Conservation (phyloP, 2,329 filamentous ascomycete genomes). For the Arthrobotrys conoides region DNA sequence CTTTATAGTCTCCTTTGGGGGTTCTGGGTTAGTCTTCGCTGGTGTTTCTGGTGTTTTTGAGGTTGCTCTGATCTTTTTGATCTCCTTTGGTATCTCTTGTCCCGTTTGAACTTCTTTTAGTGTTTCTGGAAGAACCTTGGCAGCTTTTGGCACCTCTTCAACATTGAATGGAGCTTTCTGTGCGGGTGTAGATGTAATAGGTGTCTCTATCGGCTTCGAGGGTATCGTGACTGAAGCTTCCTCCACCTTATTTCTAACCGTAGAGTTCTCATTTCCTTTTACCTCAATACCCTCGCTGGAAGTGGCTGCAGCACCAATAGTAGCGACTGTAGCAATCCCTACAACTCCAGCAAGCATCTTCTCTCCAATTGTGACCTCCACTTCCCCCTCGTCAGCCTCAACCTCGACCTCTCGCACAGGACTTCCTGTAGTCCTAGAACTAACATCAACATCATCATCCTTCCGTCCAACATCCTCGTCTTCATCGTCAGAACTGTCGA, state of each 20-base stretch:
- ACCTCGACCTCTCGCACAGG: conserved; percentile 33
- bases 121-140: neutral
- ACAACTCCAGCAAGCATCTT: conserved; percentile 25
- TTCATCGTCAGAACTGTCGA: conserved; percentile 55
- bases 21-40: neutral
- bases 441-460: conserved; percentile 42
- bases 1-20: conserved; percentile 1
- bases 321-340: conserved; percentile 15
- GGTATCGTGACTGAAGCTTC: neutral
- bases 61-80: neutral
- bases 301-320: neutral
- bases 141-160: conserved; percentile 1
- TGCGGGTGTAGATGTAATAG: neutral
- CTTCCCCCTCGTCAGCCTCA: conserved; percentile 3
- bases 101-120: neutral
- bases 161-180: neutral
- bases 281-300: neutral
- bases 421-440: conserved; percentile 54
- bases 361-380: conserved; percentile 24
- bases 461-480: conserved; percentile 46
- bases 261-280: neutral
- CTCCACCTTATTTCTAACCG: neutral
- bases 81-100: neutral
- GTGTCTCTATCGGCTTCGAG: neutral
- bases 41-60: neutral